These are phyloP conservation scores for Fusarium sp. DNA, from an alignment of 2,329 filamentous ascomycete genomes.

Conservation along the genomic window DNA sequence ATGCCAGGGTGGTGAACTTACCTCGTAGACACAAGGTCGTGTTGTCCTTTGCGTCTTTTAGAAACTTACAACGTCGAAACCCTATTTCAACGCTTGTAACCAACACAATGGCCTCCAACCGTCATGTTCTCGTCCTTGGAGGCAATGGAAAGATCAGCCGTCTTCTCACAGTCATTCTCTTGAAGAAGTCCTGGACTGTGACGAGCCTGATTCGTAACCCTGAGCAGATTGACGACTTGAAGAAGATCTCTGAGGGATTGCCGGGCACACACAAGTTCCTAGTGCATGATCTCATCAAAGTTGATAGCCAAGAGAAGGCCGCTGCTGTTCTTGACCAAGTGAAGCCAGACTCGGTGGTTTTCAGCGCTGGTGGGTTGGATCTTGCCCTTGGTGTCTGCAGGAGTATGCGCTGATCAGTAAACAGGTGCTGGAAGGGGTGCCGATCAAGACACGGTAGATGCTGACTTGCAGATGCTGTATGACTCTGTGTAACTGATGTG, in stretches of 20 bases:
- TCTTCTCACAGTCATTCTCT: constrained; percentile 76
- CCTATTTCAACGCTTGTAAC: neutral
- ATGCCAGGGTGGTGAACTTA: constrained; percentile 28
- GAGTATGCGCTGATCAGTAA: constrained; percentile 19
- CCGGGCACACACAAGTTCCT: constrained; percentile 73
- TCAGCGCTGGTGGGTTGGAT: constrained; percentile 63
- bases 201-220: constrained; percentile 79
- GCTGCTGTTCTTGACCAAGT: constrained; percentile 67
- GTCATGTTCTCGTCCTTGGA: constrained; percentile 75
- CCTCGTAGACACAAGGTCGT: neutral
- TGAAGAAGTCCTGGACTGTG: constrained; percentile 77
- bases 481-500: constrained; percentile 16
- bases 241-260: constrained; percentile 67
- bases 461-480: neutral
- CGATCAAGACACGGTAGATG: constrained; percentile 55
- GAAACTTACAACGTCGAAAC: constrained; percentile 5
- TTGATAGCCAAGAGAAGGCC: constrained; percentile 69
- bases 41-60: constrained; percentile 24
- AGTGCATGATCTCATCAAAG: constrained; percentile 75
- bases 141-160: constrained; percentile 82
- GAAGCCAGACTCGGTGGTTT: constrained; percentile 73
- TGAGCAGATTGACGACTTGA: constrained; percentile 72
- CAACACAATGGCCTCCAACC: constrained; percentile 34
- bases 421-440: constrained; percentile 51
- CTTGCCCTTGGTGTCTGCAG: neutral